Conservation (phyloP, 2,329 filamentous ascomycete species). For the Aspergillus sp. region DNA sequence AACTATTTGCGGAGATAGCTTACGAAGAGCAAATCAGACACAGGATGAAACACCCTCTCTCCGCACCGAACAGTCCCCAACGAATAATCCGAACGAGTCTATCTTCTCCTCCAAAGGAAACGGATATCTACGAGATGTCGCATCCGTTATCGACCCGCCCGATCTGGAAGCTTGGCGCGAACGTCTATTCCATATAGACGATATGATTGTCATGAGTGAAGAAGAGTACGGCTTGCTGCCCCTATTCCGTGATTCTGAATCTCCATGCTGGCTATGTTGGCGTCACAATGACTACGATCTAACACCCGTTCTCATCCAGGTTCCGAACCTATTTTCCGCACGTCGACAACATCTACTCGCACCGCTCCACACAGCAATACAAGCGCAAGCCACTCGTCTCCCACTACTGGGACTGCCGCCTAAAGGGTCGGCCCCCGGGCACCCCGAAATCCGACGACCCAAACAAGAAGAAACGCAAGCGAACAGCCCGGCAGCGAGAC, state of each 20-base stretch:
- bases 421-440: conserved; percentile 76
- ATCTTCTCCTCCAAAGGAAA: conserved; percentile 23
- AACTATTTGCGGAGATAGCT: not conserved
- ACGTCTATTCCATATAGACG: conserved; percentile 72
- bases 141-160: conserved; percentile 65
- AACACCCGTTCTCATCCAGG: conserved; percentile 39
- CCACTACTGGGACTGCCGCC: conserved; percentile 80
- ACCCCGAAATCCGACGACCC: conserved; percentile 78
- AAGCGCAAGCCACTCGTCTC: conserved; percentile 81
- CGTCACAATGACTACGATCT: not conserved
- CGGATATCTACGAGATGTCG: conserved; percentile 40
- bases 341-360: conserved; percentile 81
- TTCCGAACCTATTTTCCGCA: conserved; percentile 81
- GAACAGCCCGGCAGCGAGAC: conserved; percentile 70
- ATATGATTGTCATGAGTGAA: conserved; percentile 69
- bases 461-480: conserved; percentile 78
- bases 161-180: conserved; percentile 68
- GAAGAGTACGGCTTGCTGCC: conserved; percentile 59
- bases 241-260: not conserved
- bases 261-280: not conserved
- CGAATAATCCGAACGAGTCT: conserved; percentile 12
- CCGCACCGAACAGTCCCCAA: conserved; percentile 16
- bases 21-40: not conserved
- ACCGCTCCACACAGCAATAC: conserved; percentile 76
- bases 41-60: conserved; percentile 18